Conservation (phyloP, 352 stramenopile genomes). For the Blastocystis sp. region DNA sequence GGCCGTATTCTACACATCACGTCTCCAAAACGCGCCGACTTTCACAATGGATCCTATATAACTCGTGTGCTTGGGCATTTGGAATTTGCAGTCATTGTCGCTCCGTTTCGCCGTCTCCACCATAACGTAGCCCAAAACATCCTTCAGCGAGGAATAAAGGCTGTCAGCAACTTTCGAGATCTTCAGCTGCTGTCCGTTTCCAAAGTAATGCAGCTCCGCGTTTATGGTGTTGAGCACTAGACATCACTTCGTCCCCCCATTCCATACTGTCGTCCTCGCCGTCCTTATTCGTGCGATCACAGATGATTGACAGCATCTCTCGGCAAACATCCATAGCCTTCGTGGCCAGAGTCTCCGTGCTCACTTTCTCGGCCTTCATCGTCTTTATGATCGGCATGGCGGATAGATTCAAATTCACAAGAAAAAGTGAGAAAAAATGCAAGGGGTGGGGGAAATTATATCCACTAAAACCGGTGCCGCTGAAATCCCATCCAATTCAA, state of each 20-base stretch:
- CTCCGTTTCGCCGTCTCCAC: constrained; percentile 55
- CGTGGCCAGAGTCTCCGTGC: constrained; percentile 42
- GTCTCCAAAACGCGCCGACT: neutral
- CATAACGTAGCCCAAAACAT: constrained; percentile 60
- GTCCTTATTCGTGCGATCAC: constrained; percentile 48
- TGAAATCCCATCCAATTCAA: neutral
- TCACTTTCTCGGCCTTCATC: constrained; percentile 59
- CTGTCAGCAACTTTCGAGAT: constrained; percentile 55
- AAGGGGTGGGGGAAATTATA: neutral
- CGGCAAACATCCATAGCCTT: constrained; percentile 55
- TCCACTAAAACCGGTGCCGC: constrained; percentile 11
- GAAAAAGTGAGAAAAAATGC: constrained; percentile 34
- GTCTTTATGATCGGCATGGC: constrained; percentile 28
- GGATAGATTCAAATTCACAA: constrained; percentile 41
- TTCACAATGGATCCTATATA: constrained; percentile 61
- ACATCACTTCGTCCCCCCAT: neutral
- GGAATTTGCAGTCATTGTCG: constrained; percentile 40
- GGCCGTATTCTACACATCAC: constrained; percentile 15
- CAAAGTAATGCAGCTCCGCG: constrained; percentile 56
- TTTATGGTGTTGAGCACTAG: constrained; percentile 25
- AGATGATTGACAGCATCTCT: constrained; percentile 59
- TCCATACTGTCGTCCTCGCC: constrained; percentile 33
- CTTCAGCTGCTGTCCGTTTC: constrained; percentile 50
- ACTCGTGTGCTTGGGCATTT: constrained; percentile 60
- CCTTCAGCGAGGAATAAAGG: constrained; percentile 65